Conservation (phyloP, 2,329 filamentous ascomycete species). For the Graphilbum fragrans region DNA sequence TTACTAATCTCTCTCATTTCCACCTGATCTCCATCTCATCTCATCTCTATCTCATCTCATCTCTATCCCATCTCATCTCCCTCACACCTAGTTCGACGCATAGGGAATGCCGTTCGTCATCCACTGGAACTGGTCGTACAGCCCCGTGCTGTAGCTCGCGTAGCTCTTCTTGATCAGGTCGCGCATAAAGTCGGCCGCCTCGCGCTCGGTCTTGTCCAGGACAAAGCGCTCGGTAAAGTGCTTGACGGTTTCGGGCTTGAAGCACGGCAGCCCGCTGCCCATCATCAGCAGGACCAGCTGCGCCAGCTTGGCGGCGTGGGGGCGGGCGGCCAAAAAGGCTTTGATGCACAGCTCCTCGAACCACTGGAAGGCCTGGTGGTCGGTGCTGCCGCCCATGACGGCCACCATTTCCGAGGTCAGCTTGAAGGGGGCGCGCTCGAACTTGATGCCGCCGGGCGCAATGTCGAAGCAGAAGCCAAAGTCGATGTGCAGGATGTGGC, state of each 20-base stretch:
- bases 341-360: conserved; percentile 97
- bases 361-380: conserved; percentile 82
- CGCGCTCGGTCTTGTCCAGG: conserved; percentile 77
- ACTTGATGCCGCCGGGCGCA: conserved; percentile 89
- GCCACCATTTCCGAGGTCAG: conserved; percentile 94
- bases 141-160: conserved; percentile 78
- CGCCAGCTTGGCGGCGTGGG: conserved; percentile 76
- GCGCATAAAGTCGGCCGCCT: conserved; percentile 90
- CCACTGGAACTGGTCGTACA: conserved; percentile 92
- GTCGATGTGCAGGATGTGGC: conserved; percentile 96
- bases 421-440: conserved; percentile 97
- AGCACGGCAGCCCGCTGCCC: conserved; percentile 90
- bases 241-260: conserved; percentile 89
- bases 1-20: too few species aligned
- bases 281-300: conserved; percentile 93
- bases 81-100: conserved; percentile 8
- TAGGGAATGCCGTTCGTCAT: conserved; percentile 14
- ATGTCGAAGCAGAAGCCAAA: conserved; percentile 99
- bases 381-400: conserved; percentile 87
- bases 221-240: conserved; percentile 92
- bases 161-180: conserved; percentile 84
- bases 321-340: conserved; percentile 78
- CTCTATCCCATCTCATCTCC: neutral
- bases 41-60: neutral
- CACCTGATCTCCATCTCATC: neutral